phyloP scores from a whole-genome alignment of 2,329 filamentous ascomycete genomes.

The Colletotrichum sublineola region DNA sequence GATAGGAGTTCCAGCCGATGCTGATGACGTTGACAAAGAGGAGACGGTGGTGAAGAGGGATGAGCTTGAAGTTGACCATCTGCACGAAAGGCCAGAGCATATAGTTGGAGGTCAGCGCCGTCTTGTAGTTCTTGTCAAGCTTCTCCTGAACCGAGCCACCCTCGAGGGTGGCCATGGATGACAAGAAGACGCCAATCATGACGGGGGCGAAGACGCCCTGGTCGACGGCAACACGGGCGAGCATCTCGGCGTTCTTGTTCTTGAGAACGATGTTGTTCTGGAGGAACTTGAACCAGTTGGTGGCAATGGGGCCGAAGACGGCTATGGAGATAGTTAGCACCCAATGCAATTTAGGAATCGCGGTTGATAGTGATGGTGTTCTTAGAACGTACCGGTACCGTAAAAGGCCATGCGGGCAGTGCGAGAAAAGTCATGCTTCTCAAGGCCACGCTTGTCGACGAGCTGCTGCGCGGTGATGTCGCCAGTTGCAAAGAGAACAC shows the following conservation, averaged over 20 bases:
- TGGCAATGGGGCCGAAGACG: conserved; percentile 89
- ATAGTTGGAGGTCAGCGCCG: conserved; percentile 85
- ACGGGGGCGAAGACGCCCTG: conserved; percentile 87
- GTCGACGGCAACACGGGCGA: conserved; percentile 83
- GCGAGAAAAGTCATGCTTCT: conserved; percentile 80
- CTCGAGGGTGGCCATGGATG: conserved; percentile 87
- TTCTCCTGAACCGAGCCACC: conserved; percentile 74
- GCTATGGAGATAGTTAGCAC: conserved; percentile 56
- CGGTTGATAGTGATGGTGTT: neutral
- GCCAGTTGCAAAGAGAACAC: conserved; percentile 91
- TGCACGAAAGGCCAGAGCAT: conserved; percentile 91
- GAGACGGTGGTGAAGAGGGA: conserved; percentile 86
- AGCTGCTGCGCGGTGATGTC: conserved; percentile 92
- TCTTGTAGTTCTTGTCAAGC: conserved; percentile 76
- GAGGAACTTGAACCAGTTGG: conserved; percentile 88
- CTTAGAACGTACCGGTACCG: conserved; percentile 72
- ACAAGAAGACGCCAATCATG: conserved; percentile 85
- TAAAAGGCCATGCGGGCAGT: conserved; percentile 86
- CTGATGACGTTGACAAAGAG: conserved; percentile 88
- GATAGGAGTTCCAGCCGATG: conserved; percentile 75
- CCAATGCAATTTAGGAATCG: neutral
- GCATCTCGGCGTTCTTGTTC: conserved; percentile 77
- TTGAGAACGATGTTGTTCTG: conserved; percentile 75
- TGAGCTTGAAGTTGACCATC: conserved; percentile 86
- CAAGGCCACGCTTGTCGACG: conserved; percentile 83